Evolutionary conservation across 345 rosid genomes (phyloP).

Genomic region (Aethionema arabicum): DNA sequence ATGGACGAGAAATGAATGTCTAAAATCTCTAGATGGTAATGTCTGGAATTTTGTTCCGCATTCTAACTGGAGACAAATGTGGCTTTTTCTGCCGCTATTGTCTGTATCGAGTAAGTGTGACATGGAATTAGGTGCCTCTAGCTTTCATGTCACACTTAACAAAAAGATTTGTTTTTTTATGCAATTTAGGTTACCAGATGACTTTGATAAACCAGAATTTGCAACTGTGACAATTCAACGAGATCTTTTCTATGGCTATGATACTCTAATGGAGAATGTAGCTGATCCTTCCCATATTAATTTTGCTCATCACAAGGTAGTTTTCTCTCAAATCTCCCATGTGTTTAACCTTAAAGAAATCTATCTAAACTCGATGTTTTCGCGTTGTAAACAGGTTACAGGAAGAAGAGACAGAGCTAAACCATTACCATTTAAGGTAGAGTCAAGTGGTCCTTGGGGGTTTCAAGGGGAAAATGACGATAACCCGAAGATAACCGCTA

Average conservation of each 20-base stretch:
- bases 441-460: slow-evolving; percentile 86
- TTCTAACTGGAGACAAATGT: too few relatives aligned
- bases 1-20: too few relatives aligned
- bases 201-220: slow-evolving; percentile 81
- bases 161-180: slow-evolving; percentile 12
- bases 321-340: neutral
- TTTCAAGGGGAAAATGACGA: slow-evolving; percentile 85
- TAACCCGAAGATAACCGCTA: slow-evolving; percentile 73
- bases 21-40: too few relatives aligned
- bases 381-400: slow-evolving; percentile 58
- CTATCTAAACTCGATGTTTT: neutral
- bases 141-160: neutral
- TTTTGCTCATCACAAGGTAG: slow-evolving; percentile 97
- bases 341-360: neutral
- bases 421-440: slow-evolving; percentile 82
- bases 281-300: slow-evolving; percentile 98
- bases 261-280: slow-evolving; percentile 97
- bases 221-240: slow-evolving; percentile 88
- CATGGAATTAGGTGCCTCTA: too few relatives aligned
- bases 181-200: slow-evolving; percentile 75
- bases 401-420: slow-evolving; percentile 99
- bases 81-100: too few relatives aligned
- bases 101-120: too few relatives aligned
- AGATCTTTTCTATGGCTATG: slow-evolving; percentile 88
- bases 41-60: too few relatives aligned